These are phyloP conservation scores for Chlorencoelia australis DNA, from an alignment of 2,329 filamentous ascomycete genomes.

Conservation along the genomic window DNA sequence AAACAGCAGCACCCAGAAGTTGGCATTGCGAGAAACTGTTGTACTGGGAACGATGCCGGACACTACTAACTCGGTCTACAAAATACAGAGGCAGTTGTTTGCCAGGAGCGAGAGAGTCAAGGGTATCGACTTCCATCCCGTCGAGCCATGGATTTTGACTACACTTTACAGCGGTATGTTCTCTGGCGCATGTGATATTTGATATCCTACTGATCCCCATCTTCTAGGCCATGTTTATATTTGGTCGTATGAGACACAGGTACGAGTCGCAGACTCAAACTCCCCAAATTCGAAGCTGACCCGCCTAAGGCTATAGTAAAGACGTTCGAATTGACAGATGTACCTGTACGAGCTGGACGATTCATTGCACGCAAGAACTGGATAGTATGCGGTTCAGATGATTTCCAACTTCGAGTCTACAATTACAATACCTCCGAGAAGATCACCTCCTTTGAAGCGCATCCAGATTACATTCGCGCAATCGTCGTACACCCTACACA, in stretches of 20 bases:
- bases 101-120: constrained; percentile 93
- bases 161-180: constrained; percentile 85
- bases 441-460: constrained; percentile 92
- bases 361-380: constrained; percentile 98
- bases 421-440: constrained; percentile 99
- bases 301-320: constrained; percentile 69
- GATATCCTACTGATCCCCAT: constrained; percentile 20
- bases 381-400: constrained; percentile 92
- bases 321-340: constrained; percentile 97
- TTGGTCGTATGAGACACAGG: constrained; percentile 94
- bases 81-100: constrained; percentile 64
- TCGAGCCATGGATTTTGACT: constrained; percentile 93
- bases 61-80: constrained; percentile 28
- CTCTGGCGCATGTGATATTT: constrained; percentile 12
- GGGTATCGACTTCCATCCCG: constrained; percentile 92
- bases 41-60: constrained; percentile 13
- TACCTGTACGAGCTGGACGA: constrained; percentile 89
- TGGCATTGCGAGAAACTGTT: constrained; percentile 16
- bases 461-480: constrained; percentile 96
- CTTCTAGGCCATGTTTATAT: constrained; percentile 89
- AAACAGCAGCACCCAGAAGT: constrained; percentile 9
- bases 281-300: constrained; percentile 10
- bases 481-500: constrained; percentile 93
- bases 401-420: constrained; percentile 82
- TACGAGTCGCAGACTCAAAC: constrained; percentile 22